Base-by-base conservation (phyloP, 768 basidiomycete species). In the Solioccasus polychromus region DNA sequence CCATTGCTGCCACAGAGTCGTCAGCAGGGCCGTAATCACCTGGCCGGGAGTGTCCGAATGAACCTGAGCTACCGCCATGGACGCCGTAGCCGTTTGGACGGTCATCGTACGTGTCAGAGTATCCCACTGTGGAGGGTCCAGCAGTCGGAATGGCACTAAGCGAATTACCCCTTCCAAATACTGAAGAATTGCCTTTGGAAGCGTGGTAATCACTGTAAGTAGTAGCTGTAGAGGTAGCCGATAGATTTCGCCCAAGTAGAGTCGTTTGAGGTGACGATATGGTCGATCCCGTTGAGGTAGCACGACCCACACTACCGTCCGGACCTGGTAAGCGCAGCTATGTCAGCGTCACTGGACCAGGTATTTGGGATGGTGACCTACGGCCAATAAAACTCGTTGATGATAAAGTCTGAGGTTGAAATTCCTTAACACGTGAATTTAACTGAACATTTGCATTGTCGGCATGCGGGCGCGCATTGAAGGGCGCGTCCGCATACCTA, bases 241-340 rank as follows among this genome's bases (percentile, higher is more conserved):
- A 63, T 14, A 28, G 35, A 37, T 66, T 57, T 22, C 66, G 53
- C 22, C 48, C 54, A 17, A 66, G 47, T 10, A 54, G 34, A 34
- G 57, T 57, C 12, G 63, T 53, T 26, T 43, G 59, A 17, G 51
- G 47, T 5, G 66, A 66, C 5, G 64, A 66, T 11, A 42, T 35
- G 2, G 66, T 66, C 14, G 64, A 66, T 19, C 52, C 61, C 23
- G 48, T 55, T 15, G 64, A 65, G 12, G 52, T 52, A n/a, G 66
- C 55, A 42, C 64, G 66, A 7, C 45, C 64, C 1, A 65, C 20
- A 8, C 26, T 23, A 12, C 23, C 53, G 3, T 63, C 55, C 8
- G 44, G 8, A 23, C 45, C 66, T 63, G 47, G 45, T 31, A 35
- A 35, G 19, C 17, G 29, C 31, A 28, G 11, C 12, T 41, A 4